Base-by-base conservation (phyloP, 768 basidiomycete genomes). In the Termitomyces sp. region DNA sequence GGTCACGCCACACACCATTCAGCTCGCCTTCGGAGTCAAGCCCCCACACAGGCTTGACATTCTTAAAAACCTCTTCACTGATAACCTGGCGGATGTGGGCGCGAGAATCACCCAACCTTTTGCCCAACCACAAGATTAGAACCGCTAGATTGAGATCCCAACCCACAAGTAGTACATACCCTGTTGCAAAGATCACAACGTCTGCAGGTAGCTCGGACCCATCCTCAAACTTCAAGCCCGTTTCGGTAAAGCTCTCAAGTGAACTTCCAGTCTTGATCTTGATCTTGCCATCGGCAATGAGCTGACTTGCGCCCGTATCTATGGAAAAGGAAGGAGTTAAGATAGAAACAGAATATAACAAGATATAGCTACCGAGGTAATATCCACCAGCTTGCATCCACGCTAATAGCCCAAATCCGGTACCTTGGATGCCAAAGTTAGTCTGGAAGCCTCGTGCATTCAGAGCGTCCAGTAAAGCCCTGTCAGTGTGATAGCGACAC, bases 231-330 rank as follows among this genome's bases (percentile, higher is more conserved):
- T 66, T 61, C 18, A 83, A 45, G 4, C 76, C 77, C 10, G 58
- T 63, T 45, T 71, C 57, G 9, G 70, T 76, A 61, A 82, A 79
- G 15, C 63, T 63, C 50, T 71, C 65, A 54, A 86, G 74, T 29
- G 65, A 64, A 35, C 70, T 66, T 39, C 82, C 81, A 64, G 76
- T 81, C 70, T 86, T 86, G 54, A 88, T 66, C 65, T 85, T 84
- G 72, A 88, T 85, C 64, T 84, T 81, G 16, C 85, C 83, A 53
- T 85, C 81, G 27, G 76, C 74, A 56, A 87, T 80, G 52, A 81
- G 67, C 63, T 82, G 74, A 55, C 77, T 78, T 3, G 78, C 79
- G 3, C 38, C 35, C 15, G 49, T 36, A 39, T 50, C 49, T 36
- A 10, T 50, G 15, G 12, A 40, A 40, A 20, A 25, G 48, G 18